These are phyloP conservation scores for Areca catechu DNA, from an alignment of 176 grass and related monocot genomes.

Conservation along the genomic window DNA sequence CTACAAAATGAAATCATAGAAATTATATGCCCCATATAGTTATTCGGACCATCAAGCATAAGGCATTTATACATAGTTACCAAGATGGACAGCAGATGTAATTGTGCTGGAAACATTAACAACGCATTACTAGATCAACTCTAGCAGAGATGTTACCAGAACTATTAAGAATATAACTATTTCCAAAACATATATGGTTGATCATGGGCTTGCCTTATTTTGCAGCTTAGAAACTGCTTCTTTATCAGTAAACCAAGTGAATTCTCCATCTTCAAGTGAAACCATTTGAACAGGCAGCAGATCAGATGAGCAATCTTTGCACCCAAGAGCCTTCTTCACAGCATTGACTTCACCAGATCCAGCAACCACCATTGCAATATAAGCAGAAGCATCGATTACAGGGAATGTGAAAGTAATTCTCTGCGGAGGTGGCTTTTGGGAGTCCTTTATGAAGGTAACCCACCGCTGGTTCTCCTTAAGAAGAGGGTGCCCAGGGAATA, in stretches of 20 bases:
- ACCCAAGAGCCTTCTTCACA: constrained; percentile 57
- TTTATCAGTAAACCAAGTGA: constrained; percentile 97
- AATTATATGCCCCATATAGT: too few species aligned
- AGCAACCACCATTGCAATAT: constrained; percentile 83
- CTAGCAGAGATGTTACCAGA: too few species aligned
- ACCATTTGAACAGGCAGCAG: constrained; percentile 75
- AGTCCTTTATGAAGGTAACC: constrained; percentile 91
- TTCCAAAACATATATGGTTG: too few species aligned
- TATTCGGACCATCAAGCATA: too few species aligned
- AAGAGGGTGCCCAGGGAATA: constrained; percentile 86
- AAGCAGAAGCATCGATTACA: constrained; percentile 80
- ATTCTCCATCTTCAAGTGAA: constrained; percentile 70
- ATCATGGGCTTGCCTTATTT: constrained; percentile 26
- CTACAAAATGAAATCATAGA: too few species aligned
- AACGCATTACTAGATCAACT: too few species aligned
- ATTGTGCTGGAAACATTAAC: too few species aligned
- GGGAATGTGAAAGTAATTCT: constrained; percentile 97
- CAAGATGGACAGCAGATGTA: too few species aligned
- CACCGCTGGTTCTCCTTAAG: constrained; percentile 61
- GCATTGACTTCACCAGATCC: constrained; percentile 50
- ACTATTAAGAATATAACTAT: too few species aligned
- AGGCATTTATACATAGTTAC: too few species aligned
- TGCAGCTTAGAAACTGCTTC: constrained; percentile 56
- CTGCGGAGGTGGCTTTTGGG: constrained; percentile 81
- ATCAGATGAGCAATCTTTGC: constrained; percentile 40